A percentile compares a stretch with the other conserved stretches of the same genome.
phyloP scores from a whole-genome alignment of 164 flowering plant genomes.

The Vitis rupestris region DNA sequence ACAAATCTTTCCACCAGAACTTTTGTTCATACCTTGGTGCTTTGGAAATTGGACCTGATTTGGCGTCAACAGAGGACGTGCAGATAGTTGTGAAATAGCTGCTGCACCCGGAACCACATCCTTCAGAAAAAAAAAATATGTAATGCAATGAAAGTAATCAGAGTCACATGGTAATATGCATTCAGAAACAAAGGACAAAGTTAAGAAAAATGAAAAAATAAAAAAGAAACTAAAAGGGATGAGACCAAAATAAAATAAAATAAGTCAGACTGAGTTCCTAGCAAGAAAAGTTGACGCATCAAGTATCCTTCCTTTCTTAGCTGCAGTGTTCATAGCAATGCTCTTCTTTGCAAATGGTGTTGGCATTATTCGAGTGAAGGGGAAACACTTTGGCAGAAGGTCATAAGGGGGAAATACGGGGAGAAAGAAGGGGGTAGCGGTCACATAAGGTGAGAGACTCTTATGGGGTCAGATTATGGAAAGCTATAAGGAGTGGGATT shows the following conservation, averaged over 20 bases:
- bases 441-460: no score
- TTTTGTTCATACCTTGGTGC: conserved; percentile 58
- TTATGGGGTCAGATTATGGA: no score
- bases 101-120: conserved; percentile 52
- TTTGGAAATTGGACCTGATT: conserved; percentile 54
- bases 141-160: not conserved
- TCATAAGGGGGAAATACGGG: no score
- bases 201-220: not conserved
- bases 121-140: conserved; percentile 24
- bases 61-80: conserved; percentile 39
- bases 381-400: no score
- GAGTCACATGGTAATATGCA: not conserved
- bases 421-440: no score
- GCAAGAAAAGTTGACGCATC: not conserved
- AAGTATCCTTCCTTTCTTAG: not conserved
- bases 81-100: conserved; percentile 38
- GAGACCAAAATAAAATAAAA: not conserved
- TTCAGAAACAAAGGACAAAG: not conserved
- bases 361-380: no score
- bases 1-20: no score
- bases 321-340: no score
- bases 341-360: no score
- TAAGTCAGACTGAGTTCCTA: not conserved
- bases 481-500: no score
- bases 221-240: not conserved